Evolutionary conservation across 1,284 basidiomycete species (phyloP), one percentile per base, ranked within the genome.

Genomic region (Cryptococcus sp.): DNA sequence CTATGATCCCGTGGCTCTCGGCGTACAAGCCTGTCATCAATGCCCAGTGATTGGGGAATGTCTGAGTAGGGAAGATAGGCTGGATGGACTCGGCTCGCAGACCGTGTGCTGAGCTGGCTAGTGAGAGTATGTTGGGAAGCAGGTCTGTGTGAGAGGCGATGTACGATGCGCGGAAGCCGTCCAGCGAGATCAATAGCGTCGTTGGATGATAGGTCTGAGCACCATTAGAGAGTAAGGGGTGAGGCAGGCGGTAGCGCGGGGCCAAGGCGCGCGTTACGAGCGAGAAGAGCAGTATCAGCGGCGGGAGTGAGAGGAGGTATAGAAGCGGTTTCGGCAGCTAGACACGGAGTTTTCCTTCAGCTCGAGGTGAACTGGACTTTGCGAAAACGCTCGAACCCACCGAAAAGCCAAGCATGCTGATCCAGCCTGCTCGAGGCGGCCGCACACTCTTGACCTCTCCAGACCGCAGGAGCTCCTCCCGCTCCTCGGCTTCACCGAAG

Each of bases 41-140:
- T 6, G 87, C 78, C 91, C 91, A 93, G 72, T 93, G 91, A 73
- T 93, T 93, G 84, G 90, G 93, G 70, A 96, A 96, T 0, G 93
- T 95, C 62, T 93, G 77, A 0, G 90, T 90, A 2, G 93, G 93
- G 68, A 94, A 95, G 17, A 93, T 79, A 20, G 93, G 90, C 57
- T 84, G 83, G 86, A 96, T 87, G 16, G 84, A 88, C 73, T 91
- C 89, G 1, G 91, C 91, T 39, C 89, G 82, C n/a, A 94, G 71
- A 0, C 91, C 91, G 69, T 87, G 82, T 76, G 54, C 11, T 11
- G 60, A 52, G 16, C 53, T 51, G 7, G 58, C 57, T 17, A 73
- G 50, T 1, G 56, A 11, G 3, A 63, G 38, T 40, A 75, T 35
- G 57, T 72, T 63, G 1, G 66, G 63, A 1, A 68, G 38, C 19